Conservation (phyloP, 345 rosid species). For the Linum tenue region DNA sequence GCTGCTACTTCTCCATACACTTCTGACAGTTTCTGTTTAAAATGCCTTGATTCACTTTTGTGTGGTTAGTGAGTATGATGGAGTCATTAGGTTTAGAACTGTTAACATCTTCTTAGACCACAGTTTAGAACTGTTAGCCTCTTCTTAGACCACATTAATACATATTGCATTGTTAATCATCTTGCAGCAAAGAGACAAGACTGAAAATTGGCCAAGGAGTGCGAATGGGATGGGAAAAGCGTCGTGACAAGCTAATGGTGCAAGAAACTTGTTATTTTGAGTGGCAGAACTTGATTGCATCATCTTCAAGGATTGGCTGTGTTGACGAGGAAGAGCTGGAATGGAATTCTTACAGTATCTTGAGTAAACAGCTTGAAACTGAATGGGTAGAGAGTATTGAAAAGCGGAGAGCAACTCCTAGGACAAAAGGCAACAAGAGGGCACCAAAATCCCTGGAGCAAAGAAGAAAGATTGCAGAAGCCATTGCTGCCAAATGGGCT, state of each 20-base stretch:
- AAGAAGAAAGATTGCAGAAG: slow-evolving; percentile 74
- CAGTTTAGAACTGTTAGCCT: no score
- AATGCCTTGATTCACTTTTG: neutral
- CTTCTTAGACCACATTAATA: neutral
- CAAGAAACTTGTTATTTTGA: slow-evolving; percentile 67
- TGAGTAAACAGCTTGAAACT: slow-evolving; percentile 43
- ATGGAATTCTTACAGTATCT: slow-evolving; percentile 67
- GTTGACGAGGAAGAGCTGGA: slow-evolving; percentile 54
- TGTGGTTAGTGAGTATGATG: neutral
- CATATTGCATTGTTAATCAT: slow-evolving; percentile 11
- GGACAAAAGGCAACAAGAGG: slow-evolving; percentile 62
- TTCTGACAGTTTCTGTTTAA: neutral
- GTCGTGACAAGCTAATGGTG: slow-evolving; percentile 45
- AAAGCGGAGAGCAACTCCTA: slow-evolving; percentile 43
- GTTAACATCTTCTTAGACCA: no score
- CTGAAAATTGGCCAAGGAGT: slow-evolving; percentile 65
- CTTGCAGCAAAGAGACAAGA: slow-evolving; percentile 64
- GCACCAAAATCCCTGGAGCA: slow-evolving; percentile 90
- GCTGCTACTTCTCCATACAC: neutral
- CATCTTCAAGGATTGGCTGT: slow-evolving; percentile 61
- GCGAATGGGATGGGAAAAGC: slow-evolving; percentile 66
- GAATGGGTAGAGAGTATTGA: slow-evolving; percentile 76
- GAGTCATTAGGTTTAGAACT: neutral
- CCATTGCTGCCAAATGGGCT: slow-evolving; percentile 93
- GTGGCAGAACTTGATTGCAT: slow-evolving; percentile 91